Evolutionary conservation across 192 early-diverging fungal genomes (phyloP).

Genomic region (Rhizoclosmatium globosum): DNA sequence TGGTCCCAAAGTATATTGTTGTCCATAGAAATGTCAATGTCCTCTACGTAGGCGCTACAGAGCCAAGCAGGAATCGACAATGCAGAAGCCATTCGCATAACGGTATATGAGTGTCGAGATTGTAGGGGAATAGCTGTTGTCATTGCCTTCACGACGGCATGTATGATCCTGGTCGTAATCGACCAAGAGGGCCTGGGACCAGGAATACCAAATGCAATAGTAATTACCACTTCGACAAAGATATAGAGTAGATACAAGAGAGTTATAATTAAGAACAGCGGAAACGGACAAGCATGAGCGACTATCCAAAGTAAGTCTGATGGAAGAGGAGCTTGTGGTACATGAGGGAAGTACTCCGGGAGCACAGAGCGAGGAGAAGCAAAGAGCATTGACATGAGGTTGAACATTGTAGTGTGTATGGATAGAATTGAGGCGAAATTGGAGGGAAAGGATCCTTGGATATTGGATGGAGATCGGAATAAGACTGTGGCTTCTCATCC

Average conservation of each 20-base stretch:
- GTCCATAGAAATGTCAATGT: neutral
- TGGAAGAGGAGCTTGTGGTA: conserved; percentile 38
- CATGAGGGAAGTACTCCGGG: neutral
- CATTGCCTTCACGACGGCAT: conserved; percentile 17
- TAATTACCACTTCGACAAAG: conserved; percentile 11
- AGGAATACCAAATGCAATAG: conserved; percentile 17
- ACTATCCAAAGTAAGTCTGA: conserved; percentile 30
- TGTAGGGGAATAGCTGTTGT: conserved; percentile 41
- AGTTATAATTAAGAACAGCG: conserved; percentile 39
- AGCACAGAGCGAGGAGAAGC: neutral
- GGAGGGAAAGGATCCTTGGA: too few species aligned
- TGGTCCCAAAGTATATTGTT: neutral
- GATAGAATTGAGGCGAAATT: too few species aligned
- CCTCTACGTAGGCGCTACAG: conserved; percentile 20
- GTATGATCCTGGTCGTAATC: conserved; percentile 29
- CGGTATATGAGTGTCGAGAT: conserved; percentile 41
- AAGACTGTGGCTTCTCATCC: too few species aligned
- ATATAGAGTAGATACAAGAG: neutral
- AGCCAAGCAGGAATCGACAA: conserved; percentile 37
- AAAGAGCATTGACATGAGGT: too few species aligned
- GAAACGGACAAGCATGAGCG: conserved; percentile 41
- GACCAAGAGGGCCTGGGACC: conserved; percentile 27
- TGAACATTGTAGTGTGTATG: too few species aligned
- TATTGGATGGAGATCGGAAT: too few species aligned
- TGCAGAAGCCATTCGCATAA: conserved; percentile 42